A percentile compares a stretch with the other conserved stretches of the same genome.
phyloP scores from a whole-genome alignment of 2,329 filamentous ascomycete genomes.

The Monilinia fructicola region DNA sequence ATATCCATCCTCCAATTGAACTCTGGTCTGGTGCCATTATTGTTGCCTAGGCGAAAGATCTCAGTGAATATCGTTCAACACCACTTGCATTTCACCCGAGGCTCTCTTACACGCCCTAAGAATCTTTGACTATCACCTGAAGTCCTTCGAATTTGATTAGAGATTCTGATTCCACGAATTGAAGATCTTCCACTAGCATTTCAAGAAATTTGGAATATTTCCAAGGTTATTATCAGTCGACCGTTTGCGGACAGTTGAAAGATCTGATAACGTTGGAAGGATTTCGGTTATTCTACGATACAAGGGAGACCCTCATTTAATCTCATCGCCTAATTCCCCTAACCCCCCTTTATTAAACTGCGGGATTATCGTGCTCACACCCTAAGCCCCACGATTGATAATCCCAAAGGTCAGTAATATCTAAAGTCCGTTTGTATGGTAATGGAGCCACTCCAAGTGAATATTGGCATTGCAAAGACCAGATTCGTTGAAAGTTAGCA shows the following conservation, averaged over 20 bases:
- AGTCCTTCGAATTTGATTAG: neutral
- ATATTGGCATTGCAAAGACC: neutral
- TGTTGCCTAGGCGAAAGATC: neutral
- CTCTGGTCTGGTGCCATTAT: neutral
- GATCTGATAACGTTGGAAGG: neutral
- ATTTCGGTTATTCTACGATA: neutral
- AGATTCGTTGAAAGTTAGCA: neutral
- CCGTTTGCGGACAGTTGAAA: neutral
- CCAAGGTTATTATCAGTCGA: neutral
- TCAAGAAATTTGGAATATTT: neutral
- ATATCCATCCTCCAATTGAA: neutral
- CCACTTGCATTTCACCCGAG: neutral
- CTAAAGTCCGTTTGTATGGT: neutral
- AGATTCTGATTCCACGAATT: neutral
- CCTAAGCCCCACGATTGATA: neutral
- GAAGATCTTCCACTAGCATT: neutral
- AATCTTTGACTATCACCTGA: neutral
- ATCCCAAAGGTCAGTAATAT: neutral
- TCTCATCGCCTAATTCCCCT: slow-evolving; percentile 1
- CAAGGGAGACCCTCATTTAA: neutral
- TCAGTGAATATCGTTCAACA: neutral
- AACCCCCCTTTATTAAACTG: neutral
- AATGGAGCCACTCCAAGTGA: neutral
- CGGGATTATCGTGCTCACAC: neutral
- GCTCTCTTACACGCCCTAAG: neutral